Evolutionary conservation across 192 early-diverging fungal species (phyloP), one percentile per base, ranked within the genome.

Genomic region (Entophlyctis luteolus): DNA sequence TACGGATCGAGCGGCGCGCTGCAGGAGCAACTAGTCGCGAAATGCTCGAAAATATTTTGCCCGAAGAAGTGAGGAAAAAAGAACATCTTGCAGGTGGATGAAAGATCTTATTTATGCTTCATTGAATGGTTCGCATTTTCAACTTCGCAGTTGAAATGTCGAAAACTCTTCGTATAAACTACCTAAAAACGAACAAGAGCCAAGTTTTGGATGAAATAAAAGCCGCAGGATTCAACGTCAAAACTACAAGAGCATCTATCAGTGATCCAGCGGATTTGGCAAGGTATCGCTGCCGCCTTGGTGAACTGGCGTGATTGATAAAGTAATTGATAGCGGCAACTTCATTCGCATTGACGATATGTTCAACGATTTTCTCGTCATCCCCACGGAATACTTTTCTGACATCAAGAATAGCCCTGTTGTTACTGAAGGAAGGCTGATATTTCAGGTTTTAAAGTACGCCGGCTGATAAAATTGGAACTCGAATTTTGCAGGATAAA

Each of bases 161-260:
- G 34, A 85, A 95, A 52, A 90, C 91, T 72, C 82, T 90, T 27
- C 85, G 94, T 1, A 86, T 96, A 2, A 98, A 96, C 70, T 63
- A 79, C 45, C 75, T 92, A 28, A 86, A 83, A 58, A 82, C 82
- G 20, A 86, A 84, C 0, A 78, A 87, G 31, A 80, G 90, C 3
- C 70, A 83, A 20, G 82, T 89, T 2, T 75, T 89, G 10, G 73
- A 84, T 25, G 74, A 77, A 27, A 84, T 95, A 36, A 36, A 35
- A 42, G 23, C 52, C 28, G 47, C 60, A 18, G 77, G 77, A 10
- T 78, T 45, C 47, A 35, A 39, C 35, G 69, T 67, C 4, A 69
- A 49, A 25, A 47, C 18, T 0, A 47, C 18, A n/a, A n/a, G n/a
- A n/a, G n/a, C n/a, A n/a, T n/a, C n/a, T n/a, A n/a, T n/a, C n/a